These are phyloP conservation scores for Exutisphaerella laricina DNA, from an alignment of 2,329 filamentous ascomycete genomes.

Conservation along the genomic window DNA sequence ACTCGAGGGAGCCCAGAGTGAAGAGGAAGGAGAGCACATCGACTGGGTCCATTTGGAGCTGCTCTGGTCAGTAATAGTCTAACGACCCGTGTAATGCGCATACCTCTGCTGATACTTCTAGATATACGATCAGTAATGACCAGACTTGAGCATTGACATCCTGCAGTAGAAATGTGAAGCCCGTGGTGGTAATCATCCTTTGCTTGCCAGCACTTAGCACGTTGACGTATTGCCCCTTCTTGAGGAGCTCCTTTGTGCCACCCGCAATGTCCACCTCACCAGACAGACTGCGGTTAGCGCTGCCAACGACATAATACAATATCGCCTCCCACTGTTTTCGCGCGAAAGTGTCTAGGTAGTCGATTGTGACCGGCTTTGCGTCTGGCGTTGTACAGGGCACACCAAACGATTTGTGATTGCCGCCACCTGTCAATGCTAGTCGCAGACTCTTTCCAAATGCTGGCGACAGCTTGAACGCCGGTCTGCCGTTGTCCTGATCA, in stretches of 20 bases:
- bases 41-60: constrained; percentile 73
- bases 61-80: no score
- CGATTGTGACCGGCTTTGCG: constrained; percentile 58
- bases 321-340: constrained; percentile 92
- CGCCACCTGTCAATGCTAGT: constrained; percentile 73
- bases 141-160: constrained; percentile 96
- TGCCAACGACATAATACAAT: constrained; percentile 87
- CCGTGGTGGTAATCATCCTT: constrained; percentile 74
- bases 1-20: constrained; percentile 85
- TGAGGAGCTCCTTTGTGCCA: constrained; percentile 77
- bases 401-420: constrained; percentile 81
- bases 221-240: constrained; percentile 75
- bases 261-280: constrained; percentile 49
- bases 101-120: constrained; percentile 62
- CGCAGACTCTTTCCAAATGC: constrained; percentile 81
- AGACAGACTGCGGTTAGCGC: constrained; percentile 51
- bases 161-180: constrained; percentile 90
- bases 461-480: constrained; percentile 69
- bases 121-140: constrained; percentile 88
- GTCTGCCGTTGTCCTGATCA: constrained; percentile 54
- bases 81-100: not conserved
- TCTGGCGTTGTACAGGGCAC: constrained; percentile 66
- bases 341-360: constrained; percentile 78
- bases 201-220: constrained; percentile 30
- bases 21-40: constrained; percentile 96